phyloP scores from a whole-genome alignment of 768 basidiomycete species.

The Candolleomyces efflorescens region DNA sequence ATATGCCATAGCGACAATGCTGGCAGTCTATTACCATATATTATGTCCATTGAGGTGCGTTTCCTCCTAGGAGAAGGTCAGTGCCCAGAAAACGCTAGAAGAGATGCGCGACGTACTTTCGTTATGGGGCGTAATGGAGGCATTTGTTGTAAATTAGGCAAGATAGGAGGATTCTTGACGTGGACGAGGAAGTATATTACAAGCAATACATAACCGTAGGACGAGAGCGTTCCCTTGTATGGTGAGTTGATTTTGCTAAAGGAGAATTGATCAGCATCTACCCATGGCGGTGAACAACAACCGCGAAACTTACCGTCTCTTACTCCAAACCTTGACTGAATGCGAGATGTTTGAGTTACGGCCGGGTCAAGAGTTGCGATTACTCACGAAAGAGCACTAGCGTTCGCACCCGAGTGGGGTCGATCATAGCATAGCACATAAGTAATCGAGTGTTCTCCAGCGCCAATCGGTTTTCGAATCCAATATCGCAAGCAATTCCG shows the following conservation, averaged over 20 bases:
- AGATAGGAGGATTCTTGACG: conserved; percentile 94
- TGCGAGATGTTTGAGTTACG: conserved; percentile 8
- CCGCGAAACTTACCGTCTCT: conserved; percentile 62
- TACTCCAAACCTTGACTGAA: conserved; percentile 98
- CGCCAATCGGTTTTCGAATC: conserved; percentile 95
- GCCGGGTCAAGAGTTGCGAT: conserved; percentile 8
- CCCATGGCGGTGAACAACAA: not conserved
- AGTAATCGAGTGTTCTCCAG: conserved; percentile 95
- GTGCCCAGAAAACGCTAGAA: conserved; percentile 7
- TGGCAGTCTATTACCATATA: conserved; percentile 52
- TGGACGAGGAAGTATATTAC: conserved; percentile 98
- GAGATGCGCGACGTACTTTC: conserved; percentile 39
- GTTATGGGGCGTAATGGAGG: conserved; percentile 86
- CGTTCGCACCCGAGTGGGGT: conserved; percentile 89
- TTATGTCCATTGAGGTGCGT: conserved; percentile 78
- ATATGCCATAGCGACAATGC: not conserved
- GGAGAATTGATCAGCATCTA: conserved; percentile 1
- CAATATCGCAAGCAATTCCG: conserved; percentile 97
- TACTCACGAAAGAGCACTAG: conserved; percentile 94
- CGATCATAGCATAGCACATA: conserved; percentile 96
- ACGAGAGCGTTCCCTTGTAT: conserved; percentile 93
- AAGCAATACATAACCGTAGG: conserved; percentile 96
- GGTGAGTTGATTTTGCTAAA: conserved; percentile 96
- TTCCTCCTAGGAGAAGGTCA: conserved; percentile 52
- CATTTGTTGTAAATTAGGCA: conserved; percentile 95